phyloP scores from a whole-genome alignment of 2,329 filamentous ascomycete species.

The Colletotrichum echinochloae region DNA sequence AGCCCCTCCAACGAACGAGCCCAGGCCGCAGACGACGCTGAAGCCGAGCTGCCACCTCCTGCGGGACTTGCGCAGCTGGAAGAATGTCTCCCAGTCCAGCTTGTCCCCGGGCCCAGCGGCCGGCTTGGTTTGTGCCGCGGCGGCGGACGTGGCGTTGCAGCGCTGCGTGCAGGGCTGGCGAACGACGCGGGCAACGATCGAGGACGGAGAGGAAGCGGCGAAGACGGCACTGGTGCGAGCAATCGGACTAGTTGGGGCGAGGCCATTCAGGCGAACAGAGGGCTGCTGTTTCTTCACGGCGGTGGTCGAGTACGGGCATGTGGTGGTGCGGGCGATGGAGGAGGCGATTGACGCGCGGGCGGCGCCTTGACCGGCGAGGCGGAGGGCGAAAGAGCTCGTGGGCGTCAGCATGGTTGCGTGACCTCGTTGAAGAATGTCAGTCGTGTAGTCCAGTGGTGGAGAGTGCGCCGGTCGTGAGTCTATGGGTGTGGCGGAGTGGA shows the following conservation, averaged over 20 bases:
- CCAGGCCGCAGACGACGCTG: conserved; percentile 74
- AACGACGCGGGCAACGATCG: conserved; percentile 43
- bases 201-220: conserved; percentile 32
- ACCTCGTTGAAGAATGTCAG: background rate
- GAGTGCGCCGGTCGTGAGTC: conserved; percentile 4
- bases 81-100: conserved; percentile 94
- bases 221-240: conserved; percentile 36
- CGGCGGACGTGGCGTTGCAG: conserved; percentile 31
- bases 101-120: conserved; percentile 42
- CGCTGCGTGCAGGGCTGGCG: conserved; percentile 39
- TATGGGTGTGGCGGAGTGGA: background rate
- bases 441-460: background rate
- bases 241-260: conserved; percentile 31
- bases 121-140: conserved; percentile 38
- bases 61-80: conserved; percentile 87
- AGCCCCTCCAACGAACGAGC: conserved; percentile 72
- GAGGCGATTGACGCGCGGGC: conserved; percentile 33
- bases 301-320: conserved; percentile 48
- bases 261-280: conserved; percentile 39
- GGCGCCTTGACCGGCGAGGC: conserved; percentile 46
- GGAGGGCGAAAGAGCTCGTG: conserved; percentile 48
- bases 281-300: conserved; percentile 24
- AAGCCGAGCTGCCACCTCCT: conserved; percentile 86
- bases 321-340: conserved; percentile 32
- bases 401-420: conserved; percentile 46